Evolutionary conservation across 768 basidiomycete species (phyloP).

Genomic region (Trametes punicea): DNA sequence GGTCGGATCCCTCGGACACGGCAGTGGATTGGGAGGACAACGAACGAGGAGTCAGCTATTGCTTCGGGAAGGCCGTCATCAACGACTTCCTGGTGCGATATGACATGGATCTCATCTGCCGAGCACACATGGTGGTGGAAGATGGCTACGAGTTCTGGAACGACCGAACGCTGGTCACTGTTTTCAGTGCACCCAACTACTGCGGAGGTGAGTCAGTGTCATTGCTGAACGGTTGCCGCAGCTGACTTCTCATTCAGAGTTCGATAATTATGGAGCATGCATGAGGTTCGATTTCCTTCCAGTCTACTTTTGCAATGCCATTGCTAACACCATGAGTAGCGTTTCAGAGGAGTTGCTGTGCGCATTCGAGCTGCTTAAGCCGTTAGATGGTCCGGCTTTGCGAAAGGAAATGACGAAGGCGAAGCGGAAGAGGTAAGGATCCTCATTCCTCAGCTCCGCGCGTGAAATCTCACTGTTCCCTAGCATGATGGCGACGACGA

Average conservation of each 20-base stretch:
- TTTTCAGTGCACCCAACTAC: constrained; percentile 97
- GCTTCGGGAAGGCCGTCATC: constrained; percentile 97
- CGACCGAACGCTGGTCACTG: constrained; percentile 95
- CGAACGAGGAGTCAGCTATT: constrained; percentile 97
- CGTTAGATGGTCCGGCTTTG: constrained; percentile 88
- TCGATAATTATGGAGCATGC: constrained; percentile 93
- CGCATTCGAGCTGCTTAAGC: constrained; percentile 96
- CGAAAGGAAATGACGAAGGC: constrained; percentile 99
- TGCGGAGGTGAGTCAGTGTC: constrained; percentile 75
- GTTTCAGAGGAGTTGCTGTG: constrained; percentile 97
- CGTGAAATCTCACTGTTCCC: not conserved
- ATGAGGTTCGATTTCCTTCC: constrained; percentile 62
- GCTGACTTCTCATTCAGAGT: constrained; percentile 49
- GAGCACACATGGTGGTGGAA: constrained; percentile 99
- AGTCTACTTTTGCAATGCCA: not conserved
- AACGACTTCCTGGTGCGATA: constrained; percentile 93
- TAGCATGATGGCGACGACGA: constrained; percentile 33
- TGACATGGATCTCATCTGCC: constrained; percentile 99
- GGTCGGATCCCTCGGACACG: constrained; percentile 98
- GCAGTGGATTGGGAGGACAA: constrained; percentile 99
- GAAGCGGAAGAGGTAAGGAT: constrained; percentile 87
- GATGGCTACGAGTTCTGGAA: constrained; percentile 99
- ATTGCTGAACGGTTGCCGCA: constrained; percentile 2
- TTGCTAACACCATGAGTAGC: constrained; percentile 35
- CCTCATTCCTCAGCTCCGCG: not conserved